Evolutionary conservation across 768 basidiomycete species (phyloP), one percentile per base, ranked within the genome.

Genomic region (Dentipellis fragilis): DNA sequence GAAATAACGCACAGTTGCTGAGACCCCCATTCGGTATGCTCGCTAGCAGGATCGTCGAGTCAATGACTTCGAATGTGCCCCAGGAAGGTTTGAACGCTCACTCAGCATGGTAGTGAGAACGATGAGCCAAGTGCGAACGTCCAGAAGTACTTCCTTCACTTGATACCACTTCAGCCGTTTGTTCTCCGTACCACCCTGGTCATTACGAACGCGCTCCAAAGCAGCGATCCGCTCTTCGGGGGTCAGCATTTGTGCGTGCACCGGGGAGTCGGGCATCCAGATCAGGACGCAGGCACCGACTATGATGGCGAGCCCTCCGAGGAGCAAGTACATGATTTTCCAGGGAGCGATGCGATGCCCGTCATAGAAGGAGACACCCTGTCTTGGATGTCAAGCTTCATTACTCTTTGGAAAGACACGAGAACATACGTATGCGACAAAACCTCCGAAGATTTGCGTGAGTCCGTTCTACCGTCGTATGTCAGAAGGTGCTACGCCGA

Each of bases 11-110:
- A 83, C 82, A 84, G 58, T 85, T 84, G 62, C 76, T 82, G 34
- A 85, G 62, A 1, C 65, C 83, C 17, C 84, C 83, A 61, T 83
- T 85, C 0, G 84, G 83, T 36, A 85, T 79, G 60, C 80, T 84
- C 54, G 80, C 83, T 85, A 51, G 6, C 22, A 46, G 5, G 39
- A 46, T 46, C 40, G 47, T 51, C 29, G 16, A 49, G 29, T 53
- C 7, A 54, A 59, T 29, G 65, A 54, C 21, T 56, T 36, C 55
- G 22, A 12, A n/a, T 9, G 17, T 5, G 12, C 6, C 3, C 6
- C 29, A 29, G 29, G 3, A 29, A 1, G 14, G 39, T 37, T 23
- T 35, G 2, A 47, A 11, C 4, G 71, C 80, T 58, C 60, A 84
- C 83, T 81, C 49, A 82, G 63, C 60, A 85, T 52, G 1, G 80